Evolutionary conservation across 495 filamentous ascomycete species (phyloP), one percentile per base, ranked within the genome.

Genomic region (Penicillium pulvis): DNA sequence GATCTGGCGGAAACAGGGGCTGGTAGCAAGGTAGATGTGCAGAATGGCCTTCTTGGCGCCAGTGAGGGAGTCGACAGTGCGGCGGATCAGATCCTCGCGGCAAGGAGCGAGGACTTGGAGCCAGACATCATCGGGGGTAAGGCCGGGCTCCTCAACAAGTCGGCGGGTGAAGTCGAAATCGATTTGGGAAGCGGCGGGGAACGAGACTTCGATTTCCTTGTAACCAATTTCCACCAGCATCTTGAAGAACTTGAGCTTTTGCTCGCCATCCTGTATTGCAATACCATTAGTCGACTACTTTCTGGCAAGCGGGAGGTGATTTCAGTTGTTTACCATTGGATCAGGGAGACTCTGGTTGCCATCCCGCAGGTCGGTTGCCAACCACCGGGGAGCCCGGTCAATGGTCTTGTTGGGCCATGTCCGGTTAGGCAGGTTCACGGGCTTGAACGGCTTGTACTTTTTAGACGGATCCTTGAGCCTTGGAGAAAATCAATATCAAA

Each of bases 141-240:
- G 82, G 30, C 90, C 92, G 6, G 92, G 90, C 11, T 92, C 95
- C 64, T 94, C 87, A 53, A 98, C 85, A 42, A 98, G 78, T 58
- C 88, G 85, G 51, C 90, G 85, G 30, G 93, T 97, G 72, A 97
- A 98, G 74, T 96, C 92, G 79, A 92, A 97, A 70, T 98, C 94
- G 64, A 87, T 95, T 73, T 96, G 87, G 28, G 91, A 95, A 19
- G 93, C 90, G 6, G 93, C 95, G 35, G 94, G 94, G 75, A 96
- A 98, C 1, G 92, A 96, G 11, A 97, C 88, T 72, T 98, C 94
- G 63, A 98, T 96, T 75, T 98, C 94, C 74, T 97, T 98, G 81
- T 97, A 98, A 59, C 94, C 94, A 49, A 97, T 87, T 61, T 90
- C 86, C 61, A 90, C 85, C 33, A 98, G 84, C 92, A 96, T 96